Percentiles rank a stretch among this genome's conserved stretches.
phyloP scores from a whole-genome alignment of 2,329 filamentous ascomycete species.

The Westerdykella sp. region DNA sequence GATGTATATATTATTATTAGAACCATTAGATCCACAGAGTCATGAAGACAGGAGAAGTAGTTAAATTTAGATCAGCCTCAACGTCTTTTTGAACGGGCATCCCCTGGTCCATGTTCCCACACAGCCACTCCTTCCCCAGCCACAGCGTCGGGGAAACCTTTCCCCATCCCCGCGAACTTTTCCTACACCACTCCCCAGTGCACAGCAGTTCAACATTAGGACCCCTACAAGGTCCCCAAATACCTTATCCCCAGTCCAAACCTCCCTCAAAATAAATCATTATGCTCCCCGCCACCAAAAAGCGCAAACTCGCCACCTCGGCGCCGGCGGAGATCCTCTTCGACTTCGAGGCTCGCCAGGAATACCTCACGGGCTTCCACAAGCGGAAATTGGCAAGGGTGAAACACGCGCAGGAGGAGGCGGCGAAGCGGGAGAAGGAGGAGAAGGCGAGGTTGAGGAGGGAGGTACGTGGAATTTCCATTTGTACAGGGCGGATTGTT shows the following conservation, averaged over 20 bases:
- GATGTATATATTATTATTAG: too few species aligned
- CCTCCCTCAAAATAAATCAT: slow-evolving; percentile 3
- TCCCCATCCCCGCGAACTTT: slow-evolving; percentile 6
- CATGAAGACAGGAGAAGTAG: too few species aligned
- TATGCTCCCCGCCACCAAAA: slow-evolving; percentile 27
- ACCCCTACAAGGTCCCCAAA: not conserved
- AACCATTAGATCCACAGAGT: too few species aligned
- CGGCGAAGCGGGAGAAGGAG: slow-evolving; percentile 67
- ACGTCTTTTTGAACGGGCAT: not conserved
- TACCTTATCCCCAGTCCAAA: not conserved
- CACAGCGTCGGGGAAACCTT: slow-evolving; percentile 1
- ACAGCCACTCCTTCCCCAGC: slow-evolving; percentile 3
- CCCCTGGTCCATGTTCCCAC: not conserved
- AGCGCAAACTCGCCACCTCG: slow-evolving; percentile 44
- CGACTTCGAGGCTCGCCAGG: slow-evolving; percentile 69
- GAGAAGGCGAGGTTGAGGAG: slow-evolving; percentile 69
- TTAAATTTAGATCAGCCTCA: not conserved
- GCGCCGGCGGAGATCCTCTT: slow-evolving; percentile 77
- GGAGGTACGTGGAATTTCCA: slow-evolving; percentile 53
- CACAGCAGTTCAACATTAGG: not conserved
- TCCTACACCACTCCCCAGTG: slow-evolving; percentile 5
- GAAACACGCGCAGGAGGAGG: slow-evolving; percentile 78
- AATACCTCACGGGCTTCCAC: slow-evolving; percentile 93
- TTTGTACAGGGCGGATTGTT: not conserved
- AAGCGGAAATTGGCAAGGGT: slow-evolving; percentile 85